phyloP scores from a whole-genome alignment of 371 early-diverging fungal genomes.

The Syncephalastrum racemosum region DNA sequence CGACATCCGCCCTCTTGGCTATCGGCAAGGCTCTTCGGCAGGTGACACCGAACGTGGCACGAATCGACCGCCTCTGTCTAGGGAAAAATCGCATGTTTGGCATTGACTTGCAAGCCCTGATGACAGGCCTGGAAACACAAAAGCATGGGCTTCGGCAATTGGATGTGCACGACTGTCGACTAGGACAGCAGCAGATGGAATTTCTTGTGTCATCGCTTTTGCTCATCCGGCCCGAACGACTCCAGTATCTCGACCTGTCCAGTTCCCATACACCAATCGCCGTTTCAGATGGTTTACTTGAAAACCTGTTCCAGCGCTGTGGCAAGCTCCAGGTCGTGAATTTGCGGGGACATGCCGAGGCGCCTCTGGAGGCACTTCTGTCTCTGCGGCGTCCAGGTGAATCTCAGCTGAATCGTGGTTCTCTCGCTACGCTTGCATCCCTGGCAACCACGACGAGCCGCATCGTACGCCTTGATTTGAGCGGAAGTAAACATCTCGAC shows the following conservation, averaged over 20 bases:
- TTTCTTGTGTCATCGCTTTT: constrained; percentile 18
- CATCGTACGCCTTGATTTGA: constrained; percentile 2
- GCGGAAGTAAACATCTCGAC: constrained; percentile 5
- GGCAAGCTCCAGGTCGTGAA: constrained; percentile 20
- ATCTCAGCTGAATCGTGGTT: no score
- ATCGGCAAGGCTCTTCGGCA: constrained; percentile 5
- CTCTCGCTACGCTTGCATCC: no score
- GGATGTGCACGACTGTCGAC: constrained; percentile 28
- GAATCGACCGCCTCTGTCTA: constrained; percentile 26
- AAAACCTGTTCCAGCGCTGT: constrained; percentile 21
- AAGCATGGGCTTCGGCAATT: constrained; percentile 29
- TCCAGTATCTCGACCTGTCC: constrained; percentile 21
- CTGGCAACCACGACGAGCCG: no score
- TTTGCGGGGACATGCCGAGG: constrained; percentile 5
- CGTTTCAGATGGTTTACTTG: constrained; percentile 19
- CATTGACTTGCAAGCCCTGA: constrained; percentile 24
- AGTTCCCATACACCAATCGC: constrained; percentile 2
- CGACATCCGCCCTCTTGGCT: constrained; percentile 3
- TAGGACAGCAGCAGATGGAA: constrained; percentile 29
- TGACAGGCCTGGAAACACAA: constrained; percentile 26
- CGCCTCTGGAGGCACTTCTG: no score
- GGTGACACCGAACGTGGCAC: background rate
- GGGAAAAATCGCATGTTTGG: constrained; percentile 30
- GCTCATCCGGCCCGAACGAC: constrained; percentile 15
- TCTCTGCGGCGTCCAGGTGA: no score